Base-by-base conservation (phyloP, 2,329 filamentous ascomycete species). In the Neonectria punicea region DNA sequence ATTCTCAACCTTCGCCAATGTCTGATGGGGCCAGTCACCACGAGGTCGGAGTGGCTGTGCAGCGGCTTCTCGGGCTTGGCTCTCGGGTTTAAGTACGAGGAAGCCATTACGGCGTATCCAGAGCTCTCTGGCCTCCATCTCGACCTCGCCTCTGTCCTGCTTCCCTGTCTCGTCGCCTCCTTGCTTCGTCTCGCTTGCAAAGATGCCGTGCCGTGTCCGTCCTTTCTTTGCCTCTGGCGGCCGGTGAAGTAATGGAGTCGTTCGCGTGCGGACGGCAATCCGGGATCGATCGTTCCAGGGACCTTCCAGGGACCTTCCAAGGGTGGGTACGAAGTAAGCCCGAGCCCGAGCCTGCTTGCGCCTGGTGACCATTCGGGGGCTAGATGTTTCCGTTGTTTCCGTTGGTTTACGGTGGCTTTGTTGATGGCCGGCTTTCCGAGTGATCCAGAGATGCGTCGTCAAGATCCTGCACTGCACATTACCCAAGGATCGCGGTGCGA, bases 41-140 rank as follows among this genome's bases (percentile, higher is more conserved):
- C 32, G 54, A 57, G 49, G 49, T 32, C n/a, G 58, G 18, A 58
- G 63, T 62, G 63, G 63, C 63, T 58, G 63, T 65, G 63, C 54
- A 62, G 18, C 49, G 36, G 50, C 22, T 51, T 18, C 36, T 51
- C 58, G 49, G 58, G 58, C 53, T 65, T 65, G 58, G 63, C 63
- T 62, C 49, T 56, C 53, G 53, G 51, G 25, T 46, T 47, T 18
- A 25, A 25, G 25, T 25, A 25, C 25, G 25, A 25, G 5, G 25
- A 25, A 25, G 25, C 25, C 25, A 25, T 25, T 25, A 25, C 25
- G 25, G 25, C 25, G 25, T 25, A 46, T 20, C 25, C 43, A 20
- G 20, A 14, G 43, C 43, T 46, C 43, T n/a, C 22, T 22, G 43
- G 43, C 13, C 20, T 50, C 14, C 18, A 22, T 36, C 46, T 50